These are phyloP conservation scores for Arabis alpina DNA, from an alignment of 345 rosid species.

Conservation along the genomic window DNA sequence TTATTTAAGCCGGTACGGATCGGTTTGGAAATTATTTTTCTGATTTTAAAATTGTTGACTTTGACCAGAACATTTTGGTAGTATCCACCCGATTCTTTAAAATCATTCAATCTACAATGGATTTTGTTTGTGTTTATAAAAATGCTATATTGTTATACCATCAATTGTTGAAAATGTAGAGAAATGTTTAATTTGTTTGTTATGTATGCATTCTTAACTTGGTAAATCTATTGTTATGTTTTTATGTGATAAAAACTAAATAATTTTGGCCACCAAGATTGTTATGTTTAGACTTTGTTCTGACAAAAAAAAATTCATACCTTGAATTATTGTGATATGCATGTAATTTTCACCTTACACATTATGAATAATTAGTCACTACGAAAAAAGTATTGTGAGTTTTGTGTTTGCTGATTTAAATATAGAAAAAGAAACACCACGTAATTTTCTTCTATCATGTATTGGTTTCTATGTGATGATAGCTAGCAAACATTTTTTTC, in stretches of 20 bases:
- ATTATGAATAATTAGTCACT: too few species aligned
- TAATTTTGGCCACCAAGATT: slow-evolving; percentile 19
- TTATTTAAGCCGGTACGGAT: slow-evolving; percentile 3
- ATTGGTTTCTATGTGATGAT: too few species aligned
- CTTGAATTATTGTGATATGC: neutral
- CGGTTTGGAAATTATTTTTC: neutral
- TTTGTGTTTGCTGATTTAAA: too few species aligned
- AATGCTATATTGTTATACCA: neutral
- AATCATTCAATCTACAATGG: slow-evolving; percentile 32
- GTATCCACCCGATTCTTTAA: slow-evolving; percentile 25
- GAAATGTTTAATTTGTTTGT: too few species aligned
- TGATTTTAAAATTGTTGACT: too few species aligned
- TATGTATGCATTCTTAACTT: neutral
- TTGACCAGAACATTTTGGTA: too few species aligned
- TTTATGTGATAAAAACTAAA: neutral
- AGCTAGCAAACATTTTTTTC: too few species aligned
- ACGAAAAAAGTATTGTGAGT: too few species aligned
- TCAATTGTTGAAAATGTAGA: neutral
- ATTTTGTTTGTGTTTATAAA: neutral
- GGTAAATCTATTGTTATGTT: too few species aligned
- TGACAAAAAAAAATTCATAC: neutral
- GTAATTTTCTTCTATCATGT: too few species aligned
- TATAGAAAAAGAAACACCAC: too few species aligned
- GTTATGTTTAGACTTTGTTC: neutral
- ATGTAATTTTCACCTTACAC: too few species aligned